Evolutionary conservation across 495 filamentous ascomycete genomes (phyloP), one percentile per base, ranked within the genome.

Genomic region (Aspergillus nidulans): DNA sequence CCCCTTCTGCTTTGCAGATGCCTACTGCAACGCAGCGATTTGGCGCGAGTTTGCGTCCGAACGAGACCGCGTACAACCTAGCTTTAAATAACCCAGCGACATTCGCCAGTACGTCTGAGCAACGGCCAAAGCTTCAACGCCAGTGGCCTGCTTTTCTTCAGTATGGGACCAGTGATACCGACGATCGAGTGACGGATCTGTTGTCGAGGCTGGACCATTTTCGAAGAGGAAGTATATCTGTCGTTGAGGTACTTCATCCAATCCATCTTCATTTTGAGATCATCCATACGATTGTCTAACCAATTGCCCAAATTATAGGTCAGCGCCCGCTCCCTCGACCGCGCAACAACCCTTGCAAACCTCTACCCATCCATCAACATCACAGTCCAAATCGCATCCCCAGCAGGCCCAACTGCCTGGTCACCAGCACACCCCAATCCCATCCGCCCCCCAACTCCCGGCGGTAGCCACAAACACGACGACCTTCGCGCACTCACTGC

Each of bases 1-100:
- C 60, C 9, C 67, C 67, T 7, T 55, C 66, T 3, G 70, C 73
- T 1, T 57, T 75, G 53, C 57, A 73, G 13, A 73, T 74, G 72
- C 47, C 68, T 0, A 21, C 42, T 13, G 66, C 69, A 8, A 75
- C 70, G 1, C 64, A 68, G 55, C 60, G 61, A 50, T 49, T 38
- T 58, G 5, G 24, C 18, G 13, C 51, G 10, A 49, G 53, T 1
- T 12, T 41, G n/a, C 36, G 44, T 4, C 4, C 23, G 1, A 60
- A 63, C 21, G 50, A 50, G 32, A 18, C 70, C 0, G 63, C 67
- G 4, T 60, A 64, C 34, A 66, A 70, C 62, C 6, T 56, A 4
- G 54, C 54, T 21, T 45, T 51, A n/a, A 45, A 51, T 12, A 44
- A 44, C 19, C 41, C 10, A 6, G 15, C 15, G 7, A 38, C 63